Conservation (phyloP, 2,329 filamentous ascomycete genomes). For the Fusarium xyrophilum region DNA sequence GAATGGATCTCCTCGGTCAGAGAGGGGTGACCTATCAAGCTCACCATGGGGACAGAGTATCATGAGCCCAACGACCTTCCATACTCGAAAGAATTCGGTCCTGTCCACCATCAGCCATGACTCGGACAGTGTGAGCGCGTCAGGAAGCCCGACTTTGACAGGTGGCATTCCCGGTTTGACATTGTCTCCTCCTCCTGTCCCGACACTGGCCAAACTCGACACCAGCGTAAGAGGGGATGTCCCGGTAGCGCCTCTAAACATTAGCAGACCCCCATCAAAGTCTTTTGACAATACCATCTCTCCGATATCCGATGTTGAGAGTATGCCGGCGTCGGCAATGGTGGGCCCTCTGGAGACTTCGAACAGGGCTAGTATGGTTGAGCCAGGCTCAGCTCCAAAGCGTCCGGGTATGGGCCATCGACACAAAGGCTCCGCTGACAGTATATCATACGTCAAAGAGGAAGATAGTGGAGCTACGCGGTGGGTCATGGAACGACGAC, state of each 20-base stretch:
- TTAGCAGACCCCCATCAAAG: conserved; percentile 14
- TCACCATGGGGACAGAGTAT: conserved; percentile 49
- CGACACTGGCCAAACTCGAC: conserved; percentile 20
- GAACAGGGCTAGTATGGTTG: conserved; percentile 23
- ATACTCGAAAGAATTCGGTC: conserved; percentile 57
- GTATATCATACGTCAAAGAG: conserved; percentile 73
- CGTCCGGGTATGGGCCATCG: conserved; percentile 51
- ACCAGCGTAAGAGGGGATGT: conserved; percentile 17
- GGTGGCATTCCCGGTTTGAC: conserved; percentile 47
- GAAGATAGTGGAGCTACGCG: conserved; percentile 64
- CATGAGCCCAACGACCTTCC: conserved; percentile 40
- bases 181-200: conserved; percentile 38
- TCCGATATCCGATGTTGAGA: conserved; percentile 29
- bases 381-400: conserved; percentile 12
- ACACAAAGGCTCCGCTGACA: conserved; percentile 67
- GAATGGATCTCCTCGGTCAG: conserved; percentile 59
- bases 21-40: conserved; percentile 56
- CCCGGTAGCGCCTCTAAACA: conserved; percentile 13
- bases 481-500: conserved; percentile 74
- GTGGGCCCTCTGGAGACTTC: conserved; percentile 34
- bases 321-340: conserved; percentile 26
- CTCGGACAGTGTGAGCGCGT: conserved; percentile 55
- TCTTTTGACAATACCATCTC: conserved; percentile 29
- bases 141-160: conserved; percentile 60
- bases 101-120: conserved; percentile 58